phyloP scores from a whole-genome alignment of 371 early-diverging fungal species.

The Mucor piriformis region DNA sequence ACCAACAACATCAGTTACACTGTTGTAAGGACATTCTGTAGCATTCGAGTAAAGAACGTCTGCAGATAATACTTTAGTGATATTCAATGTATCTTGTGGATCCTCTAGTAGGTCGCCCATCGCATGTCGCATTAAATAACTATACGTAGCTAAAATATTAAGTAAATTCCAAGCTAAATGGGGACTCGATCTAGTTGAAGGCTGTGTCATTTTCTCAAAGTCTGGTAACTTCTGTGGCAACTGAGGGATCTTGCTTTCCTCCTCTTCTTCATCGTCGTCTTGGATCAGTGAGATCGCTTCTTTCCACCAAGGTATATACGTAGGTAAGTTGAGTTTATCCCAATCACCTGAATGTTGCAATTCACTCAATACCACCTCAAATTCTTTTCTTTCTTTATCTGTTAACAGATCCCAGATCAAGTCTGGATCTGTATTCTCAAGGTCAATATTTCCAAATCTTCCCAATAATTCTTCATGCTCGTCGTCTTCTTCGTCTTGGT shows the following conservation, averaged over 20 bases:
- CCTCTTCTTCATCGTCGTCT: slow-evolving; percentile 5
- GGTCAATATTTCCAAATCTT: slow-evolving; percentile 54
- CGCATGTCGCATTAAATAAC: slow-evolving; percentile 42
- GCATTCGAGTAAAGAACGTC: slow-evolving; percentile 26
- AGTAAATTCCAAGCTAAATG: slow-evolving; percentile 34
- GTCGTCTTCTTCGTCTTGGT: slow-evolving; percentile 17
- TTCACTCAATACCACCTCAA: slow-evolving; percentile 33
- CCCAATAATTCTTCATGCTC: slow-evolving; percentile 42
- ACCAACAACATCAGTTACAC: slow-evolving; percentile 20
- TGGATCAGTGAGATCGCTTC: slow-evolving; percentile 4
- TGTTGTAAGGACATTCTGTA: slow-evolving; percentile 20
- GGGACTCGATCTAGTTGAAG: slow-evolving; percentile 16
- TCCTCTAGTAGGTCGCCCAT: slow-evolving; percentile 38
- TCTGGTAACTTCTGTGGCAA: slow-evolving; percentile 17
- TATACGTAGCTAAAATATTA: slow-evolving; percentile 33
- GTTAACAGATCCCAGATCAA: slow-evolving; percentile 58
- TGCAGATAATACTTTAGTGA: slow-evolving; percentile 17
- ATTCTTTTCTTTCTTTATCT: slow-evolving; percentile 57
- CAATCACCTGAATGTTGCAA: slow-evolving; percentile 4
- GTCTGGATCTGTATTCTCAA: slow-evolving; percentile 55
- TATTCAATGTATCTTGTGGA: slow-evolving; percentile 10
- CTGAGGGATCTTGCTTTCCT: slow-evolving; percentile 3
- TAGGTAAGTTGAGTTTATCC: slow-evolving; percentile 17
- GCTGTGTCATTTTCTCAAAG: slow-evolving; percentile 22
- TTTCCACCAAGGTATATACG: slow-evolving; percentile 49